Conservation (phyloP, 352 stramenopile genomes). For the Globisporangium canariense region DNA sequence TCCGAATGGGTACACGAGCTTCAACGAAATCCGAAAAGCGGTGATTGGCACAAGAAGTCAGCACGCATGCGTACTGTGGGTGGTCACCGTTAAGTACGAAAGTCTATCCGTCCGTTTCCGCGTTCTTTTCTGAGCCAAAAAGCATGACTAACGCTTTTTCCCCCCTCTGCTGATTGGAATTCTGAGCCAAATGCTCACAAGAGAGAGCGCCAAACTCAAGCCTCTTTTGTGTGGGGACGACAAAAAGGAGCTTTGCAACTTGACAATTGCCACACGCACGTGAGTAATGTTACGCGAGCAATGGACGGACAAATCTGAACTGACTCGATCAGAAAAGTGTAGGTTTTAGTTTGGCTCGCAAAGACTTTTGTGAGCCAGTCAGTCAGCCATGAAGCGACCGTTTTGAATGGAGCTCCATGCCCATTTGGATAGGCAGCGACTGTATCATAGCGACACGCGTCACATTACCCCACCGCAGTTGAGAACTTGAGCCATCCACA, state of each 20-base stretch:
- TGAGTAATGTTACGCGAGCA: constrained; percentile 4
- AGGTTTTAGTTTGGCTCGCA: too few species aligned
- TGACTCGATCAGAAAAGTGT: constrained; percentile 5
- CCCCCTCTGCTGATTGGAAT: too few species aligned
- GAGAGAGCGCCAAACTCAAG: too few species aligned
- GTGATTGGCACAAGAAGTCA: neutral
- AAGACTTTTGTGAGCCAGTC: neutral
- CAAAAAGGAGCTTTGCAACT: constrained; percentile 2
- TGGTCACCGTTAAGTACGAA: neutral
- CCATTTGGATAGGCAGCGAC: neutral
- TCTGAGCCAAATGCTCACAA: too few species aligned
- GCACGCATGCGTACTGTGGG: neutral
- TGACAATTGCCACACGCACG: neutral
- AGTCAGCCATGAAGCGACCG: neutral
- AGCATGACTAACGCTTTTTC: too few species aligned
- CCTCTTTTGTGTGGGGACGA: too few species aligned
- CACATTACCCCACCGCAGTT: neutral
- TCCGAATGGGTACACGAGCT: too few species aligned
- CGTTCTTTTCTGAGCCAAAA: neutral
- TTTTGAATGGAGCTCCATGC: neutral
- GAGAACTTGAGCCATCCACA: neutral
- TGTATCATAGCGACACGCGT: neutral
- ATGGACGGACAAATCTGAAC: neutral
- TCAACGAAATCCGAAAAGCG: neutral
- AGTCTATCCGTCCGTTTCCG: too few species aligned